Percentiles rank a stretch among this genome's conserved stretches.
Evolutionary conservation across 768 basidiomycete genomes (phyloP).

Genomic region (Tricholoma sp.): DNA sequence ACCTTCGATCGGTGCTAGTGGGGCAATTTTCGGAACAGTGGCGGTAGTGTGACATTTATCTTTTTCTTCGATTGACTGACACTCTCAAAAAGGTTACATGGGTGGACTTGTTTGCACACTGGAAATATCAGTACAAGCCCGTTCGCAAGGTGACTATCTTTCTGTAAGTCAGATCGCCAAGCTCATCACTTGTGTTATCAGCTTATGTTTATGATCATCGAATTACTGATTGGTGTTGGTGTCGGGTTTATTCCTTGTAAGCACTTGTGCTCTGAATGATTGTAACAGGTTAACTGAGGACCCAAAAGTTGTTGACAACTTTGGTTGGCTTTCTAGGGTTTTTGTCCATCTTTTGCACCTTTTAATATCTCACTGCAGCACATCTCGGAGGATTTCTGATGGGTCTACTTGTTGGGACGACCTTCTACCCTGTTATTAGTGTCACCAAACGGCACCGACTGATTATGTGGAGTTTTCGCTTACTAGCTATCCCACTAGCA

Average conservation of each 20-base stretch:
- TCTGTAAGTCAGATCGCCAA: background rate
- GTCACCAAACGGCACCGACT: conserved; percentile 65
- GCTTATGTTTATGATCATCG: conserved; percentile 81
- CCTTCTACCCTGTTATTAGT: conserved; percentile 88
- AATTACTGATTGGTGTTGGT: conserved; percentile 81
- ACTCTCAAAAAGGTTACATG: conserved; percentile 53
- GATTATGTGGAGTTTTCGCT: conserved; percentile 68
- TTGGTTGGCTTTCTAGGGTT: conserved; percentile 42
- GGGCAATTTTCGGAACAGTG: conserved; percentile 86
- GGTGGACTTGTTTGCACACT: conserved; percentile 90
- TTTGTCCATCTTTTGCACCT: background rate
- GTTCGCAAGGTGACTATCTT: conserved; percentile 57
- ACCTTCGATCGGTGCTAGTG: conserved; percentile 89
- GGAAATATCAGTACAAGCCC: conserved; percentile 84
- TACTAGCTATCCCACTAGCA: conserved; percentile 69
- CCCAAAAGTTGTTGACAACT: conserved; percentile 78
- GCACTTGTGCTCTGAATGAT: conserved; percentile 16
- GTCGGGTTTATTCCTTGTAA: conserved; percentile 80
- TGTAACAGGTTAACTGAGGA: background rate
- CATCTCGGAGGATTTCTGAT: conserved; percentile 87
- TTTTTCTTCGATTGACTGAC: background rate
- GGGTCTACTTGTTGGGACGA: conserved; percentile 76
- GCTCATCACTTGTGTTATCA: conserved; percentile 21
- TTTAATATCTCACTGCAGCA: conserved; percentile 34
- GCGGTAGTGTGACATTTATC: conserved; percentile 41